phyloP scores from a whole-genome alignment of 257 asterid species.

The Nicotiana paniculata region DNA sequence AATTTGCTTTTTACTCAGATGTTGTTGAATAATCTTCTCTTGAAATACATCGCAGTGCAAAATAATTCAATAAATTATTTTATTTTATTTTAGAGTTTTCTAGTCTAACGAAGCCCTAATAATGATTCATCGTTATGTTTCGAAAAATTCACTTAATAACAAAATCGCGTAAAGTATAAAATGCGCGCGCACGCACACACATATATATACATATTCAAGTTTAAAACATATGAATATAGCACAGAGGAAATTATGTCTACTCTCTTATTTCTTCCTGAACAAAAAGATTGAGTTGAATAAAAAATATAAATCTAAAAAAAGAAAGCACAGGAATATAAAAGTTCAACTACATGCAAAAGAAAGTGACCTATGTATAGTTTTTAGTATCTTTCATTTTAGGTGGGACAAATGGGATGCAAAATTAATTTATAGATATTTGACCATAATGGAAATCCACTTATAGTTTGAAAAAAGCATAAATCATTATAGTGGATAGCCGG shows the following conservation, averaged over 20 bases:
- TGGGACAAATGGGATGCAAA: background rate
- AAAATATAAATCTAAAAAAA: background rate
- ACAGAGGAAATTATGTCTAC: background rate
- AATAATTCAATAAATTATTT: background rate
- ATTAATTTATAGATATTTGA: background rate
- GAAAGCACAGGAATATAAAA: background rate
- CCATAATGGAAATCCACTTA: background rate
- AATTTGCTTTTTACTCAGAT: background rate
- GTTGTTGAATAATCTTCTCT: background rate
- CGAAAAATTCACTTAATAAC: background rate
- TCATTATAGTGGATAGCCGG: background rate
- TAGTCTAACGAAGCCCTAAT: background rate
- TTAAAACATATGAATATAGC: background rate
- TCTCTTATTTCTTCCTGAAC: background rate
- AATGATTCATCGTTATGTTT: background rate
- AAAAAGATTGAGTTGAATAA: background rate
- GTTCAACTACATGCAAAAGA: slow-evolving; percentile 4
- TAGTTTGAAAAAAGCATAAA: background rate
- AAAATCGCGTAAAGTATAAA: no score
- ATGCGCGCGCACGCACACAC: no score
- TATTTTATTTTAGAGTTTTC: background rate
- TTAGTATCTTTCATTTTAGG: slow-evolving; percentile 2
- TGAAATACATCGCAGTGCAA: background rate
- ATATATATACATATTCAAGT: no score
- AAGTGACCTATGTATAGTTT: slow-evolving; percentile 3